phyloP scores from a whole-genome alignment of 306 rosid species.

The Fragaria ananassa region DNA sequence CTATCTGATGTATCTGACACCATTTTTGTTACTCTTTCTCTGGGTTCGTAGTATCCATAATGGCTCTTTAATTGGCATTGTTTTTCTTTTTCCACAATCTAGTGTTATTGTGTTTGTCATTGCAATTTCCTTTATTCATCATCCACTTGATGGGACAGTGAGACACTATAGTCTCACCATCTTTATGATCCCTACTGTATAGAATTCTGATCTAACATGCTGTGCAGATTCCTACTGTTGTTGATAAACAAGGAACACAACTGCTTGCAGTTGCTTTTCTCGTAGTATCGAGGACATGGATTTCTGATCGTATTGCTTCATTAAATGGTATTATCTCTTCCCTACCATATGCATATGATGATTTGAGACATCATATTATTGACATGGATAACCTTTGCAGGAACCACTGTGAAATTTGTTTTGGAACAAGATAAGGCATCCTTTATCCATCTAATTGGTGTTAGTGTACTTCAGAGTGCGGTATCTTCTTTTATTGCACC shows the following conservation, averaged over 20 bases:
- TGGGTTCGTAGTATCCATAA: background rate
- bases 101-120: background rate
- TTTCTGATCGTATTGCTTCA: conserved; percentile 91
- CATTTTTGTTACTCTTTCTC: background rate
- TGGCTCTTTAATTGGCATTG: background rate
- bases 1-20: background rate
- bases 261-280: conserved; percentile 89
- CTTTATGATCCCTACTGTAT: background rate
- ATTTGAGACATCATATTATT: conserved; percentile 21
- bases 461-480: conserved; percentile 76
- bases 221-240: conserved; percentile 74
- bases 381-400: conserved; percentile 43
- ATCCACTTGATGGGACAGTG: background rate
- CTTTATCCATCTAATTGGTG: conserved; percentile 62
- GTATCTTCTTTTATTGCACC: conserved; percentile 88
- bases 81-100: background rate
- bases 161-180: background rate
- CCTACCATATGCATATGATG: conserved; percentile 6
- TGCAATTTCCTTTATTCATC: background rate
- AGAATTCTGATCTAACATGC: conserved; percentile 12
- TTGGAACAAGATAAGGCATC: conserved; percentile 84
- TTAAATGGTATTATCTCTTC: conserved; percentile 56
- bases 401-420: conserved; percentile 82
- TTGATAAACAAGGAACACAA: conserved; percentile 97
- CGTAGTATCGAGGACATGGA: conserved; percentile 91